Evolutionary conservation across 2,329 filamentous ascomycete genomes (phyloP), one percentile per base, ranked within the genome.

Genomic region (Sphaerostilbella broomeana): DNA sequence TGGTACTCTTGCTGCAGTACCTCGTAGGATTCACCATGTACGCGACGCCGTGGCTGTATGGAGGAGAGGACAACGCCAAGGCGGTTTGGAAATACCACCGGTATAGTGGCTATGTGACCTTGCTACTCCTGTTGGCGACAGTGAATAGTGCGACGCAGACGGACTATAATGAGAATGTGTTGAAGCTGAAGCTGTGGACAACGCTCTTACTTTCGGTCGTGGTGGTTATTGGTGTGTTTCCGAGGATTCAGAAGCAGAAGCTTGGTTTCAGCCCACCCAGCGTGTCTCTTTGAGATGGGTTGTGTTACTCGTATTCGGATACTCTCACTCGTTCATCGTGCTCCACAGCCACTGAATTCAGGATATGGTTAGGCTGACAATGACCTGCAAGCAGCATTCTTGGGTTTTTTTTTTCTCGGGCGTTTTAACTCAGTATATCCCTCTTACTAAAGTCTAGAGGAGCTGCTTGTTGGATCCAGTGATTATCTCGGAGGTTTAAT

Each of bases 11-110:
- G 9, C 51, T 84, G 2, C 92, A 97, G 65, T 81, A 85, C 30
- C 35, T 82, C 1, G 75, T 95, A 20, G 90, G 92, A 12, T 76
- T 94, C 47, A 84, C 86, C 21, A 86, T 92, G 65, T 95, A 83
- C 69, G 86, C 79, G 43, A 68, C 76, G 3, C 89, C 89, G 0
- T 56, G 57, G 1, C 53, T 94, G 1, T 94, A 90, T 52, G 89
- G 89, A 5, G 79, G 86, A 40, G 79, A 82, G 47, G 80, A 86
- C 18, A 79, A 79, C 3, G 90, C 88, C 15, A 94, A 89, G 72
- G 70, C 70, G 17, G 60, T 95, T 28, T 97, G 90, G 72, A 95
- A 94, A 64, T 95, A 89, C 54, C 92, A 97, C 60, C 78, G 90
- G 20, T 64, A 75, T 38, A 73, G 71, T 16, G 92, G 90, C 2